These are phyloP conservation scores for Paramecium sonneborni DNA, from an alignment of 73 alveolate genomes.

Conservation along the genomic window DNA sequence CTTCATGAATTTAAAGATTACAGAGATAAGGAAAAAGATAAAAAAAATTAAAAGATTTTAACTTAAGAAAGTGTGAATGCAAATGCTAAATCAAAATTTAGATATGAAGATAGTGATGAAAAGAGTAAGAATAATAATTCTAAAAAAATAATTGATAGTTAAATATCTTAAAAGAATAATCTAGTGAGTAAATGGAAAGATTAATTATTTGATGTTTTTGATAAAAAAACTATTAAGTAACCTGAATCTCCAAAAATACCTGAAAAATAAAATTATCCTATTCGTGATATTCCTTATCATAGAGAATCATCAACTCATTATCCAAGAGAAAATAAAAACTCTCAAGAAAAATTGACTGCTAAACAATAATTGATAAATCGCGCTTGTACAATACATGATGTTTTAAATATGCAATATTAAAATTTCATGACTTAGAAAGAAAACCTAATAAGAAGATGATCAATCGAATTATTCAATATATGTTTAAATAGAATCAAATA, in stretches of 20 bases:
- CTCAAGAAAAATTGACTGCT: background rate
- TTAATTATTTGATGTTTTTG: conserved; percentile 27
- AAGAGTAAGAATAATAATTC: background rate
- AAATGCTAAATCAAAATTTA: background rate
- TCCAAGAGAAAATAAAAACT: conserved; percentile 16
- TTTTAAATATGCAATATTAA: background rate
- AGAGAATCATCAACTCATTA: background rate
- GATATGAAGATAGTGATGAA: conserved; percentile 1
- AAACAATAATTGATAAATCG: background rate
- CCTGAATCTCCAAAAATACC: background rate
- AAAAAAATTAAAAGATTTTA: background rate
- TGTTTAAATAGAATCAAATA: background rate
- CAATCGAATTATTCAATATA: background rate
- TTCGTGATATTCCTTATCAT: background rate
- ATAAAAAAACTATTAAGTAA: background rate
- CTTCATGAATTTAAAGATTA: background rate
- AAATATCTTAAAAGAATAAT: background rate
- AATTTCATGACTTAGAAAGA: conserved; percentile 35
- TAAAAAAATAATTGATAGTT: background rate
- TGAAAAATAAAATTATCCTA: background rate
- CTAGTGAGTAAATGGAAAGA: conserved; percentile 43
- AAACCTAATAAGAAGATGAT: conserved; percentile 33
- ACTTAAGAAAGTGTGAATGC: conserved; percentile 36
- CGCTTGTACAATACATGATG: conserved; percentile 25
- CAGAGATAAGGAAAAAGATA: conserved; percentile 4